These are phyloP conservation scores for Decorospora gaudefroyi DNA, from an alignment of 2,329 filamentous ascomycete genomes.

Conservation along the genomic window DNA sequence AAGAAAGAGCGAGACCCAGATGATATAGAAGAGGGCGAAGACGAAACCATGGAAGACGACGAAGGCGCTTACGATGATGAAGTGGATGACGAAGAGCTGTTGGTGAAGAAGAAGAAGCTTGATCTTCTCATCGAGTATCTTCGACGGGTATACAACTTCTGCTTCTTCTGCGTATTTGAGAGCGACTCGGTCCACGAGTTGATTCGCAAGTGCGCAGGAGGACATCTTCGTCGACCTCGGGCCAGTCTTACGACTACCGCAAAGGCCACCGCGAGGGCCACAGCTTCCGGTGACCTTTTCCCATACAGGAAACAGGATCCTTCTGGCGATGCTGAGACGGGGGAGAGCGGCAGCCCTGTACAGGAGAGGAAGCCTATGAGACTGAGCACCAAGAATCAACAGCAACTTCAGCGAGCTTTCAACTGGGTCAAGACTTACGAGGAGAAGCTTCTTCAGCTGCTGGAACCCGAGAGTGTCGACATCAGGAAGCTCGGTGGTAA, in stretches of 20 bases:
- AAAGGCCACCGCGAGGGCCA: slow-evolving; percentile 83
- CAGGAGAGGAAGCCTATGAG: slow-evolving; percentile 73
- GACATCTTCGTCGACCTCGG: slow-evolving; percentile 90
- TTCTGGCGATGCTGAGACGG: slow-evolving; percentile 67
- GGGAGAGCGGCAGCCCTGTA: slow-evolving; percentile 63
- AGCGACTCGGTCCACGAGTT: slow-evolving; percentile 96
- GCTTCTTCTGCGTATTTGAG: slow-evolving; percentile 99
- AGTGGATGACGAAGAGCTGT: slow-evolving; percentile 83
- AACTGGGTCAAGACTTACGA: slow-evolving; percentile 99
- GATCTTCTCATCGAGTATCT: slow-evolving; percentile 96
- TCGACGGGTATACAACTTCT: slow-evolving; percentile 96
- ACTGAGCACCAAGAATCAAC: slow-evolving; percentile 75
- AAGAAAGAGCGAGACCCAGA: slow-evolving; percentile 68
- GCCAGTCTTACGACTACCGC: slow-evolving; percentile 81
- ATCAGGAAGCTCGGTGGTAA: slow-evolving; percentile 90
- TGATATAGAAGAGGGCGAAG: slow-evolving; percentile 77
- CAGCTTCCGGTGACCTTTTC: slow-evolving; percentile 79
- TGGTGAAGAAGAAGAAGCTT: slow-evolving; percentile 94
- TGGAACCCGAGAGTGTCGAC: slow-evolving; percentile 87
- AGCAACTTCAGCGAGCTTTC: slow-evolving; percentile 90
- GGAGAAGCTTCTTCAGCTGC: slow-evolving; percentile 89
- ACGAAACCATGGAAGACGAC: slow-evolving; percentile 62
- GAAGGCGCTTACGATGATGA: slow-evolving; percentile 73
- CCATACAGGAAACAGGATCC: slow-evolving; percentile 76
- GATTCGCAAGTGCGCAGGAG: slow-evolving; percentile 92